Base-by-base conservation (phyloP, 805 yeast species). In the Cyberlindnera maritima region DNA sequence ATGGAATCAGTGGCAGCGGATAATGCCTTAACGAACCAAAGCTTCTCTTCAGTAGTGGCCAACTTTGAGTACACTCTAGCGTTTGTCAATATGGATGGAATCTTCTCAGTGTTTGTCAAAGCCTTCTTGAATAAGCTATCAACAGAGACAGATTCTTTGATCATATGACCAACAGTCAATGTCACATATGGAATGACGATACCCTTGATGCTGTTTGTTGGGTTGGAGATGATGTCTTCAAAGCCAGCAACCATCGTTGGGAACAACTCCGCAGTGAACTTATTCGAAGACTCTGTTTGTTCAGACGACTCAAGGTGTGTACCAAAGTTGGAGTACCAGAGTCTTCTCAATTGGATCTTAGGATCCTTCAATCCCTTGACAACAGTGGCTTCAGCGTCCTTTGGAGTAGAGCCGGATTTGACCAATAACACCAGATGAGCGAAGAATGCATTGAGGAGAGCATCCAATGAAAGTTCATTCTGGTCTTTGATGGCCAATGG, bases 401-500 rank as follows among this genome's bases (percentile, higher is more conserved):
- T 41, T 31, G 48, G 44, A 15, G 31, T 17, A n/a, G 41, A 11
- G 7, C 45, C 50, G n/a, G 49, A 42, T 2, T 55, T 49, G 19
- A 68, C 49, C 2, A 67, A 41, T 11, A 61, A 56, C 11, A 73
- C 57, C 21, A 75, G 68, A 52, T 79, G 81, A 2, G 53, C 50
- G 34, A 81, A 71, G 44, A 80, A 74, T 0, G 85, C 75, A 9
- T 65, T 62, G 7, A 84, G 68, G 47, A 81, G 68, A 3, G 71
- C 67, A 3, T 67, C 48, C 34, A 90, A 69, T 0, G 87, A 79
- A 1, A 53, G 15, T 59, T 92, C 98, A 56, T 89, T 88, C 39
- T 81, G 78, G 57, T 92, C 98, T 55, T 87, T 90, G 0, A 77
- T 44, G 3, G 85, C 69, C n/a, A 81, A 66, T 2, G 84, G 72